Base-by-base conservation (phyloP, 1,284 basidiomycete species). In the Austroboletus novae-zelandiae region DNA sequence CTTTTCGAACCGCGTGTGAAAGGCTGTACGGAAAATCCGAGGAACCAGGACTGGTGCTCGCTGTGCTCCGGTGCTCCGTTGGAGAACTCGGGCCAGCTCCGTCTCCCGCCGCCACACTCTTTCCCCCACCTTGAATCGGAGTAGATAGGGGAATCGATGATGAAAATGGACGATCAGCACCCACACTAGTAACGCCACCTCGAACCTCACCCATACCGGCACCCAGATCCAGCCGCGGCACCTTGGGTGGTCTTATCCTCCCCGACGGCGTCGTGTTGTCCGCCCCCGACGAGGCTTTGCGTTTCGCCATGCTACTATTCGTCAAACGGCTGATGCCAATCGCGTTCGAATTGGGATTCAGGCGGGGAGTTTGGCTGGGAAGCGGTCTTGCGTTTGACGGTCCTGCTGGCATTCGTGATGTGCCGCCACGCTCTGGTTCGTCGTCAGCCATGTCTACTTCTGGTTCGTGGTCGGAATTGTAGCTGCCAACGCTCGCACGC, bases 401-500 rank as follows among this genome's bases (percentile, higher is more conserved):
- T 20, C 35, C 17, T 11, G 32, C 32, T 27, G 27, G 27, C 8
- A 27, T 6, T 34, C 32, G 32, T 34, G 39, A 41, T 18, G 41
- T 46, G 9, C 23, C 35, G 9, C 35, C 35, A 5, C 35, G 47
- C 31, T 56, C 62, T 9, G 50, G 42, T 34, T 65, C 57, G 35
- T 66, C 55, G 43, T 55, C 53, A 40, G 36, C 46, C 53, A 67
- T 57, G 48, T 51, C 54, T 15, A 51, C 25, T 41, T 56, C 58
- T 5, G 37, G 13, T 39, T 61, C 60, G 25, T 42, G 14, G 37
- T 61, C 47, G 4, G 65, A 62, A 13, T 40, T 13, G 39, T 27
- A 27, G 9, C 27, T 27, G 5, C 23, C 45, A 9, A 37, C 31
- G 47, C 47, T 57, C 17, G 50, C 45, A 14, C 8, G 50, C 25